A percentile compares a stretch with the other conserved stretches of the same genome.
Conservation (phyloP, 106 monocot genomes). For the Triglochin maritima region DNA sequence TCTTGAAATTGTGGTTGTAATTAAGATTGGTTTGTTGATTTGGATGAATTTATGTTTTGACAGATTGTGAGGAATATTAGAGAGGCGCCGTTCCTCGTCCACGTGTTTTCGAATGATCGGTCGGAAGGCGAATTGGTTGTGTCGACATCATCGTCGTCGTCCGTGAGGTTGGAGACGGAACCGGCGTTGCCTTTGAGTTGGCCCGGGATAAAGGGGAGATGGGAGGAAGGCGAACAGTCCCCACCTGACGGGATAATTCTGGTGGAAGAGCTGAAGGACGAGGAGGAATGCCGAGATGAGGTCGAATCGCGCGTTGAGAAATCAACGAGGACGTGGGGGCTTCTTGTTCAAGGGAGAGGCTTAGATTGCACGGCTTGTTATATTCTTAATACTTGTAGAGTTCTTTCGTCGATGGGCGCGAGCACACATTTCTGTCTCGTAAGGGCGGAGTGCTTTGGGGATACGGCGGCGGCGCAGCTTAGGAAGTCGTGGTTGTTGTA, state of each 20-base stretch:
- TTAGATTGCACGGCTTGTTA: slow-evolving; percentile 50
- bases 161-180: slow-evolving; percentile 42
- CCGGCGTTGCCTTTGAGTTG: slow-evolving; percentile 37
- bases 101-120: slow-evolving; percentile 28
- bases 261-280: slow-evolving; percentile 39
- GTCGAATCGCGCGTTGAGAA: not conserved
- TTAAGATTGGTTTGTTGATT: not conserved
- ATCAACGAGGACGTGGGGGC: slow-evolving; percentile 37
- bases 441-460: slow-evolving; percentile 62
- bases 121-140: not conserved
- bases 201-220: slow-evolving; percentile 38
- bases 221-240: slow-evolving; percentile 8
- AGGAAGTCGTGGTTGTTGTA: slow-evolving; percentile 45
- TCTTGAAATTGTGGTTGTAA: not conserved
- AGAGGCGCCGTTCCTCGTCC: slow-evolving; percentile 53
- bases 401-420: slow-evolving; percentile 38
- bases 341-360: slow-evolving; percentile 63
- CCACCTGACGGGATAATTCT: slow-evolving; percentile 64
- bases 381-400: slow-evolving; percentile 58
- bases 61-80: slow-evolving; percentile 67
- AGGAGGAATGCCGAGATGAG: not conserved
- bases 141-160: not conserved
- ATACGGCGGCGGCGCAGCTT: slow-evolving; percentile 39
- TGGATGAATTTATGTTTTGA: not conserved
- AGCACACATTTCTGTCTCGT: slow-evolving; percentile 80